Percentiles rank a stretch among this genome's conserved stretches.
These are phyloP conservation scores for Acanthamoeba lenticulata DNA, from an alignment of 208 protist genomes.

Conservation along the genomic window DNA sequence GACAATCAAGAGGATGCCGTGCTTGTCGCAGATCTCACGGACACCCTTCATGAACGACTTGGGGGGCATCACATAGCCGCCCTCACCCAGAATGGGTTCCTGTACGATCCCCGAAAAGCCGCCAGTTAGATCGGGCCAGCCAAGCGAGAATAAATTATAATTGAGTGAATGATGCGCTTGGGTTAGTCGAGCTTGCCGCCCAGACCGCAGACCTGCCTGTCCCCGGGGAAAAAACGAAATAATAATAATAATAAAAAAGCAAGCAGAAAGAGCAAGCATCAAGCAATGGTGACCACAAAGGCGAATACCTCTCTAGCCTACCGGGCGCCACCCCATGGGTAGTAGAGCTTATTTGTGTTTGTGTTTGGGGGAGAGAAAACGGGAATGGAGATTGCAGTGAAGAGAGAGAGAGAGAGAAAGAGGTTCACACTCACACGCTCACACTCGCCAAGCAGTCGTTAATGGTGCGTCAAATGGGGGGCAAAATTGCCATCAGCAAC, in stretches of 20 bases:
- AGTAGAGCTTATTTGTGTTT: not conserved
- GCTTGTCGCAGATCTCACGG: conserved; percentile 52
- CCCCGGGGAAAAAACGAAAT: not conserved
- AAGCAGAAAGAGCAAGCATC: too few species aligned
- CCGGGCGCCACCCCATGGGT: conserved; percentile 19
- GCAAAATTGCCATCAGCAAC: not conserved
- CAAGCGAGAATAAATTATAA: not conserved
- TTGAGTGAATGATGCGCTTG: not conserved
- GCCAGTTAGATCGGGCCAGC: too few species aligned
- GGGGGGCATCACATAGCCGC: conserved; percentile 59
- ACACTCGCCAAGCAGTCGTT: not conserved
- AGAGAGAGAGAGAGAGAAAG: not conserved
- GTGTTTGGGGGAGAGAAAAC: not conserved
- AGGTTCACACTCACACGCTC: not conserved
- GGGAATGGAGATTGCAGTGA: too few species aligned
- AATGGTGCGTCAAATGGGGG: too few species aligned
- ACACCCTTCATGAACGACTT: conserved; percentile 57
- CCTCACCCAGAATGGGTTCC: conserved; percentile 77
- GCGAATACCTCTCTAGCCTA: conserved; percentile 7
- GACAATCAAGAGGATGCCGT: conserved; percentile 34
- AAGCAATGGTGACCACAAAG: too few species aligned
- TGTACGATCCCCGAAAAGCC: not conserved
- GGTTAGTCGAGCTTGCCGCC: not conserved
- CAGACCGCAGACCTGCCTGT: not conserved
- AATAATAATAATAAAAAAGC: not conserved